Conservation (phyloP, 1,139 yeast genomes). For the Magnusiomyces paraingens region DNA sequence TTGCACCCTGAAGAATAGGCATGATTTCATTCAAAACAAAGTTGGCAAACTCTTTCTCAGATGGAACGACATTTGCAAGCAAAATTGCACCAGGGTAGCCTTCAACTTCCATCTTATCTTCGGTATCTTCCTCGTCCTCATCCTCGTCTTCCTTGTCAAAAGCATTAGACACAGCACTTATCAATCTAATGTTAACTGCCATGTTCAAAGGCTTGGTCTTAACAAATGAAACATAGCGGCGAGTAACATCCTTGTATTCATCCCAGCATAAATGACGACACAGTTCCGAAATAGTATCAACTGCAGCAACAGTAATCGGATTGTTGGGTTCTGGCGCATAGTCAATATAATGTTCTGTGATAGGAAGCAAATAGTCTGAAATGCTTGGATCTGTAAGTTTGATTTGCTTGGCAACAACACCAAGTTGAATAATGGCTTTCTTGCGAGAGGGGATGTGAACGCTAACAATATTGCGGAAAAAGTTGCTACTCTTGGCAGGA, state of each 20-base stretch:
- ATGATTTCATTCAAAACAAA: slow-evolving; percentile 54
- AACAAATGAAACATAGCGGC: slow-evolving; percentile 60
- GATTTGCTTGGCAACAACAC: slow-evolving; percentile 34
- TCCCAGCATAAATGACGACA: slow-evolving; percentile 62
- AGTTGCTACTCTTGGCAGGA: slow-evolving; percentile 37
- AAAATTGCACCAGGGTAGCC: slow-evolving; percentile 20
- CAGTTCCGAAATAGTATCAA: slow-evolving; percentile 55
- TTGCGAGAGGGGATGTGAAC: slow-evolving; percentile 84
- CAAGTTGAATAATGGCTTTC: slow-evolving; percentile 64
- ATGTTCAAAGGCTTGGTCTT: slow-evolving; percentile 45
- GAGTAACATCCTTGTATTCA: slow-evolving; percentile 70
- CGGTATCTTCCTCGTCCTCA: slow-evolving; percentile 39
- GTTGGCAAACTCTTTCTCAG: slow-evolving; percentile 40
- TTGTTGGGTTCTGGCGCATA: slow-evolving; percentile 53
- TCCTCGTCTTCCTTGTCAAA: slow-evolving; percentile 31
- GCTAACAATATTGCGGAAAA: slow-evolving; percentile 74
- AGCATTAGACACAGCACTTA: slow-evolving; percentile 59
- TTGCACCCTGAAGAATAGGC: slow-evolving; percentile 53
- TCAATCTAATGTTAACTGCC: slow-evolving; percentile 54
- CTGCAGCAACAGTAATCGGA: slow-evolving; percentile 68
- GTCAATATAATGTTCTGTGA: slow-evolving; percentile 65
- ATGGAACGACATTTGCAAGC: slow-evolving; percentile 30
- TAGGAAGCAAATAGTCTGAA: slow-evolving; percentile 76
- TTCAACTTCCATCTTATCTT: slow-evolving; percentile 14
- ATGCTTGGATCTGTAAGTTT: slow-evolving; percentile 51